phyloP scores from a whole-genome alignment of 805 yeast genomes.

The Kodamaea restingae region DNA sequence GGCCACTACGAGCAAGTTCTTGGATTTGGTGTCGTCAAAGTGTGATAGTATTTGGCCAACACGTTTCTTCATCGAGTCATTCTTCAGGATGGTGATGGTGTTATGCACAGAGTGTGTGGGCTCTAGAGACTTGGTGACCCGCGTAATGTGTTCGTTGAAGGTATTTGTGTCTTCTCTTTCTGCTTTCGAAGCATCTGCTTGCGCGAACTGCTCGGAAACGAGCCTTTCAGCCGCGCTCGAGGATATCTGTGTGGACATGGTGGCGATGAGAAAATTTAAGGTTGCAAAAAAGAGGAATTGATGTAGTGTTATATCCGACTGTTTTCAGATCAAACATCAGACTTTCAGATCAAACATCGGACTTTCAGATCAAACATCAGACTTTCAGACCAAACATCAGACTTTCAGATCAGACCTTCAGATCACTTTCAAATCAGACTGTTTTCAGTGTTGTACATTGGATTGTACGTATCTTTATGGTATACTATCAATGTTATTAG shows the following conservation, averaged over 20 bases:
- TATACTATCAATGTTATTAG: no score
- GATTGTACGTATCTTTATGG: no score
- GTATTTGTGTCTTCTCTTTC: constrained; percentile 1
- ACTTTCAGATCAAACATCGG: no score
- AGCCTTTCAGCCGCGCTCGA: constrained; percentile 5
- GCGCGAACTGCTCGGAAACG: constrained; percentile 5
- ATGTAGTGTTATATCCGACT: no score
- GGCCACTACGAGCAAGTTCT: constrained; percentile 15
- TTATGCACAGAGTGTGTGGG: neutral
- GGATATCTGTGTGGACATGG: constrained; percentile 7
- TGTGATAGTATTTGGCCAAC: constrained; percentile 11
- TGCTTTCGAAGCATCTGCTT: neutral
- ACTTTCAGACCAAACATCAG: no score
- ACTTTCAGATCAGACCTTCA: no score
- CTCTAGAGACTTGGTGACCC: constrained; percentile 2
- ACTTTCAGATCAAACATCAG: no score
- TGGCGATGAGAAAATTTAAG: neutral
- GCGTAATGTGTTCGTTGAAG: neutral
- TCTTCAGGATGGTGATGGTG: constrained; percentile 13
- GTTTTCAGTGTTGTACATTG: no score
- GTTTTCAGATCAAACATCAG: no score
- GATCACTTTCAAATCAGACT: no score
- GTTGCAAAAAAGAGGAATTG: neutral
- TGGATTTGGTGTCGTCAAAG: constrained; percentile 1
- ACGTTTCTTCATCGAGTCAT: constrained; percentile 15